A percentile compares a stretch with the other conserved stretches of the same genome.
These are phyloP conservation scores for Meredithiella fracta DNA, from an alignment of 2,329 filamentous ascomycete genomes.

Conservation along the genomic window DNA sequence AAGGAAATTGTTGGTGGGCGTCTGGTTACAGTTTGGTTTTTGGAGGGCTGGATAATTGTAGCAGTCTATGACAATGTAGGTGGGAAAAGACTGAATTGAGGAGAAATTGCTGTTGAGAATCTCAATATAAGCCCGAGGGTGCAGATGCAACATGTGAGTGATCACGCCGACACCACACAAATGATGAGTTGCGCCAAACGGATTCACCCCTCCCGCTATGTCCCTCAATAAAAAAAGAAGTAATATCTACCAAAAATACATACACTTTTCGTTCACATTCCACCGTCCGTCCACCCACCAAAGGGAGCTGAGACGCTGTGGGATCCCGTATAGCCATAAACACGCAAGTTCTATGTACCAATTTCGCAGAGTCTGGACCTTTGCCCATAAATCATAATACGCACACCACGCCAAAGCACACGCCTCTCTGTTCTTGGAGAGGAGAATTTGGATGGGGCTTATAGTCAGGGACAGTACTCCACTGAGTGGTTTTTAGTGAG, in stretches of 20 bases:
- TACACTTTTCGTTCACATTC: background rate
- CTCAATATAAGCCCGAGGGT: too few species aligned
- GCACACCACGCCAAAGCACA: background rate
- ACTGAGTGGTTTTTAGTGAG: too few species aligned
- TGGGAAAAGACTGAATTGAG: background rate
- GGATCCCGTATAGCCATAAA: background rate
- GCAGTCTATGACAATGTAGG: background rate
- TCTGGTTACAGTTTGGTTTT: background rate
- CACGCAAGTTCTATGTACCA: background rate
- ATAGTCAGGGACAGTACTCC: too few species aligned
- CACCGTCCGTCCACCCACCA: background rate
- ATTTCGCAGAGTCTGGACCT: background rate
- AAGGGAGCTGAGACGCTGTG: conserved; percentile 2
- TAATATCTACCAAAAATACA: too few species aligned
- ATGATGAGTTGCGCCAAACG: too few species aligned
- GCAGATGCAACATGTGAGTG: too few species aligned
- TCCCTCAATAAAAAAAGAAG: too few species aligned
- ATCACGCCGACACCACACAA: too few species aligned
- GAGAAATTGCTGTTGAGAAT: too few species aligned
- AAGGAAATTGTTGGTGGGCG: background rate
- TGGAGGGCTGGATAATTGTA: background rate
- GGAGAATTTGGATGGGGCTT: too few species aligned
- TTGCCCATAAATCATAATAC: background rate
- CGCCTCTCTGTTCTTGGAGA: background rate
- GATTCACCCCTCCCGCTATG: too few species aligned